Base-by-base conservation (phyloP, 345 rosid species). In the Populus nigra region DNA sequence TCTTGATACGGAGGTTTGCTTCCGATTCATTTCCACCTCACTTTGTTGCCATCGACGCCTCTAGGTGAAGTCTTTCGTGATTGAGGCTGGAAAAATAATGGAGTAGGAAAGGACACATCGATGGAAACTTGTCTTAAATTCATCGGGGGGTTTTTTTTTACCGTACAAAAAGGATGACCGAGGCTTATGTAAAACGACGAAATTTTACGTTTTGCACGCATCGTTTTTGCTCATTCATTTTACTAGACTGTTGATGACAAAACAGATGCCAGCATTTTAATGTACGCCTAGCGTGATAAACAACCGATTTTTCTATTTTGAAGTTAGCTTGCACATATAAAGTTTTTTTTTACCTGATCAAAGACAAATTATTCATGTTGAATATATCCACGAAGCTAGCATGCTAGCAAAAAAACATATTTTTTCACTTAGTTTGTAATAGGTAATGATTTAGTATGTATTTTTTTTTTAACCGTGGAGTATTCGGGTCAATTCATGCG, bases 401-500 rank as follows among this genome's bases (percentile, higher is more conserved):
- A 38, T 38, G 0, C 39, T 29, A 29, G 39, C 39, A 38, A 38
- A 38, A 38, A 38, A 38, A 8, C 10, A 38, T 38, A 38, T 38
- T 5, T 53, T 53, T 53, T 6, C 10, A 53, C 59, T 22, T 22
- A 20, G 59, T 18, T 20, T 33, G 23, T 53, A 53, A 8, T 5
- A 20, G 7, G 23, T 20, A 7, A 20, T 18, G 59, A 39, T 39
- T 39, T 39, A 8, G 8, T 38, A 38, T 38, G 8, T 0, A 0
- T 3, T 33, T 33, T 0, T 3, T 33, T 33, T 33, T 33, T 33
- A 33, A 33, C 0, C 0, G 0, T 33, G 5, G 5, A n/a, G 3
- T 33, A 0, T 0, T 4, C 0, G 35, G 5, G 4, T 33, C 0
- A 3, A 0, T 4, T 31, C 4, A 33, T 0, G 0, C 3, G 0